phyloP scores from a whole-genome alignment of 1,139 yeast species.

The Nakaseomyces kungkrabaensis region DNA sequence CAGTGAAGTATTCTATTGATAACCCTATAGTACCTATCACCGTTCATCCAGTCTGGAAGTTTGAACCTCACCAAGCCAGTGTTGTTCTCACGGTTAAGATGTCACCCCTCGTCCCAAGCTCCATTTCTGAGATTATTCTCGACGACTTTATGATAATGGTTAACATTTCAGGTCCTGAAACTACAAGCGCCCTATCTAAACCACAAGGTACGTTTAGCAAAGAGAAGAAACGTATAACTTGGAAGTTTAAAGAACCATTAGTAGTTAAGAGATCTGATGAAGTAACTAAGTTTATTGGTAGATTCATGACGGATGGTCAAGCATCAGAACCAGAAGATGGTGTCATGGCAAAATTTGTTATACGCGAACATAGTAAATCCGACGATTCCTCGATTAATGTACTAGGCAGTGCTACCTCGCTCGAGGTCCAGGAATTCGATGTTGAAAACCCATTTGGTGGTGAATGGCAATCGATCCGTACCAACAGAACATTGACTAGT shows the following conservation, averaged over 20 bases:
- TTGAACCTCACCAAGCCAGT: slow-evolving; percentile 74
- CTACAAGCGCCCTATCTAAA: slow-evolving; percentile 70
- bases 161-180: slow-evolving; percentile 39
- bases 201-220: slow-evolving; percentile 86
- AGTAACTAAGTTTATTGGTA: slow-evolving; percentile 52
- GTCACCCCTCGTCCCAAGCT: slow-evolving; percentile 33
- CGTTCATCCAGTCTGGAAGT: slow-evolving; percentile 80
- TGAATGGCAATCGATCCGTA: slow-evolving; percentile 29
- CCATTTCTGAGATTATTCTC: slow-evolving; percentile 37
- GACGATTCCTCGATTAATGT: slow-evolving; percentile 8
- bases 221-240: slow-evolving; percentile 74
- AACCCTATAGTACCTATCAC: slow-evolving; percentile 50
- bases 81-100: slow-evolving; percentile 60
- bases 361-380: slow-evolving; percentile 23
- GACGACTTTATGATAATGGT: slow-evolving; percentile 63
- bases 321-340: slow-evolving; percentile 65
- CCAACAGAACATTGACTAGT: slow-evolving; percentile 29
- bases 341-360: slow-evolving; percentile 52
- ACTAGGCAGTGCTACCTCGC: slow-evolving; percentile 26
- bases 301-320: slow-evolving; percentile 53
- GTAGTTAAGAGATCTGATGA: slow-evolving; percentile 36
- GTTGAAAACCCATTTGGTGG: slow-evolving; percentile 33
- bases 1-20: slow-evolving; percentile 55
- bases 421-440: slow-evolving; percentile 28
- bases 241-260: slow-evolving; percentile 53